Percentiles rank a stretch among this genome's conserved stretches.
These are phyloP conservation scores for Batkoa obscura DNA, from an alignment of 371 early-diverging fungal genomes.

Conservation along the genomic window DNA sequence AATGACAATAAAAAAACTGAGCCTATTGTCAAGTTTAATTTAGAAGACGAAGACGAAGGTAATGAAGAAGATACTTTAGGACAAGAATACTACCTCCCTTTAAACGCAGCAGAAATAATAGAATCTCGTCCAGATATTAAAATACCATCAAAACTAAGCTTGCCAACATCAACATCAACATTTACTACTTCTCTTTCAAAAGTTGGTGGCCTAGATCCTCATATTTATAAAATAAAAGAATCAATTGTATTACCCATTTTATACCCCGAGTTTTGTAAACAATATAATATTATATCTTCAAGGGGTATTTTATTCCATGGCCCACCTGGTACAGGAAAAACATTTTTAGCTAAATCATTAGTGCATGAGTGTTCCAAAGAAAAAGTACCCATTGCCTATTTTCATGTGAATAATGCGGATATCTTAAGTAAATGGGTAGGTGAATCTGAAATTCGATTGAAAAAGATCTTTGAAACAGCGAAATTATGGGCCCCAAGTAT, in stretches of 20 bases:
- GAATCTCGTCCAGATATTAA: too few species aligned
- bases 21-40: too few species aligned
- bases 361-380: constrained; percentile 33
- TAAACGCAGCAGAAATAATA: too few species aligned
- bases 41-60: too few species aligned
- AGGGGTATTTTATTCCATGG: too few species aligned
- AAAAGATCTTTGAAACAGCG: constrained; percentile 42
- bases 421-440: constrained; percentile 67
- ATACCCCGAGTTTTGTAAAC: constrained; percentile 44
- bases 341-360: constrained; percentile 93
- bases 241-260: constrained; percentile 53
- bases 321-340: constrained; percentile 93
- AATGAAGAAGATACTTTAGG: too few species aligned
- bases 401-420: constrained; percentile 59
- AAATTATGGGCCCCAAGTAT: constrained; percentile 28
- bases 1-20: too few species aligned
- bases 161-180: too few species aligned
- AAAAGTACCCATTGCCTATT: constrained; percentile 31
- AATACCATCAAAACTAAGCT: too few species aligned
- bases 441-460: constrained; percentile 48
- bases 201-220: constrained; percentile 34
- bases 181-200: too few species aligned
- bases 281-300: constrained; percentile 38
- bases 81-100: too few species aligned
- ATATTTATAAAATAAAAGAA: constrained; percentile 39